A percentile compares a stretch with the other conserved stretches of the same genome.
Evolutionary conservation across 1,284 basidiomycete genomes (phyloP).

Genomic region (Microbotryum silenes-acaulis): DNA sequence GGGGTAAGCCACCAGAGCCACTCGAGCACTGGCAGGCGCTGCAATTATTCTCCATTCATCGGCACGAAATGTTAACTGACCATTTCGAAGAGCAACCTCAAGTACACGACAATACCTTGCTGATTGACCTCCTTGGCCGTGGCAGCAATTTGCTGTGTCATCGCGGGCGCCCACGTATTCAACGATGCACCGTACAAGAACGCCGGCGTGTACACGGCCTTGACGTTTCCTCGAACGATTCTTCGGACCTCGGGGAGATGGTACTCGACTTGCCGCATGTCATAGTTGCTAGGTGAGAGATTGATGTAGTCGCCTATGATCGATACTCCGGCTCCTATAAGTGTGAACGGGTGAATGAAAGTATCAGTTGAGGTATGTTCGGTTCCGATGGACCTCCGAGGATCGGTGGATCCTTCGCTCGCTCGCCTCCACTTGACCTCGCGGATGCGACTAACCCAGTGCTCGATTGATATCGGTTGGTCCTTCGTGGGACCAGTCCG

Average conservation of each 20-base stretch:
- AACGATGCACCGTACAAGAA: conserved; percentile 28
- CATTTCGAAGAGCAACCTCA: conserved; percentile 36
- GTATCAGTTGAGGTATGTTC: neutral
- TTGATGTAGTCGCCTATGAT: conserved; percentile 35
- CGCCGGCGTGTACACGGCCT: conserved; percentile 31
- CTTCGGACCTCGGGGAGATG: conserved; percentile 21
- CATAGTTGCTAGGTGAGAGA: conserved; percentile 13
- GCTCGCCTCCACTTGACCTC: neutral
- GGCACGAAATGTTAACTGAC: conserved; percentile 1
- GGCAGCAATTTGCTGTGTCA: conserved; percentile 26
- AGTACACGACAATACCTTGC: conserved; percentile 30
- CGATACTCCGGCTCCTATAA: conserved; percentile 5
- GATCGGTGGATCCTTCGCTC: no score
- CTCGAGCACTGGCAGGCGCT: neutral
- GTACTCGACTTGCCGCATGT: conserved; percentile 27
- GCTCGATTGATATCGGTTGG: conserved; percentile 35
- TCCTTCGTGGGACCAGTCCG: conserved; percentile 37
- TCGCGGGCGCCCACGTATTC: conserved; percentile 30
- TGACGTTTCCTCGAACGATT: conserved; percentile 12
- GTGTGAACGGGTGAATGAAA: neutral
- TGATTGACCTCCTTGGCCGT: conserved; percentile 17
- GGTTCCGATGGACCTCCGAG: no score
- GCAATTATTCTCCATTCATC: neutral
- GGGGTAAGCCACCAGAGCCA: no score
- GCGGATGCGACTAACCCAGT: conserved; percentile 26